Evolutionary conservation across 441 rosid species (phyloP).

Genomic region (Populus hybrid): DNA sequence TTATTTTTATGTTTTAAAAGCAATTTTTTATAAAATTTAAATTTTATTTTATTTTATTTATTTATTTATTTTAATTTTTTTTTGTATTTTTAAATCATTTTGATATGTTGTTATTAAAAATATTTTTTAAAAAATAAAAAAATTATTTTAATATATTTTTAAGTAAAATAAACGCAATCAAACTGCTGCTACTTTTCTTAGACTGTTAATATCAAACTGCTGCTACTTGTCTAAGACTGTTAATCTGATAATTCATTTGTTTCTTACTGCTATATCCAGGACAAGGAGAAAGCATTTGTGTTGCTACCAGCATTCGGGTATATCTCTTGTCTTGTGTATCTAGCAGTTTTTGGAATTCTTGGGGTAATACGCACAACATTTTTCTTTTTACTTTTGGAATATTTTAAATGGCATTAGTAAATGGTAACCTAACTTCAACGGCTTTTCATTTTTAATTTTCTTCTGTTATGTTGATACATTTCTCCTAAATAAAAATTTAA

Average conservation of each 20-base stretch:
- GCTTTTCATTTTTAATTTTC: neutral
- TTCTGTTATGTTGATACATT: neutral
- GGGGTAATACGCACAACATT: slow-evolving; percentile 48
- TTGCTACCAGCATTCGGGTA: slow-evolving; percentile 57
- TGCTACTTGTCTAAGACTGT: neutral
- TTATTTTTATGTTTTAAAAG: too few species aligned
- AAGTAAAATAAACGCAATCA: too few species aligned
- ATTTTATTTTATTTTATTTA: too few species aligned
- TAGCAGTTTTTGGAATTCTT: slow-evolving; percentile 83
- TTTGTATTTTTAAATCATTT: too few species aligned
- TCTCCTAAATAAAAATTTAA: too few species aligned
- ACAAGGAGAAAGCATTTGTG: slow-evolving; percentile 19
- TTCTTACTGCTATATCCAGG: slow-evolving; percentile 32
- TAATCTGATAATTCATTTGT: neutral
- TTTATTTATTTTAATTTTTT: too few species aligned
- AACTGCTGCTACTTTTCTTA: too few species aligned
- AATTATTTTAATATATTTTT: too few species aligned
- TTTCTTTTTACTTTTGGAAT: neutral
- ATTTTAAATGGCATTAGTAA: slow-evolving; percentile 1
- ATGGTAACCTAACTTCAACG: neutral
- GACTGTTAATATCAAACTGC: neutral
- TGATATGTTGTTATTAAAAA: too few species aligned
- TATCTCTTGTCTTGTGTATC: slow-evolving; percentile 52
- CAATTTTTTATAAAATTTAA: too few species aligned
- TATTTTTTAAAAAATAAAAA: too few species aligned